Percentiles rank a stretch among this genome's conserved stretches.
phyloP scores from a whole-genome alignment of 305 asterid species.

The Solanum aculeatissimum region DNA sequence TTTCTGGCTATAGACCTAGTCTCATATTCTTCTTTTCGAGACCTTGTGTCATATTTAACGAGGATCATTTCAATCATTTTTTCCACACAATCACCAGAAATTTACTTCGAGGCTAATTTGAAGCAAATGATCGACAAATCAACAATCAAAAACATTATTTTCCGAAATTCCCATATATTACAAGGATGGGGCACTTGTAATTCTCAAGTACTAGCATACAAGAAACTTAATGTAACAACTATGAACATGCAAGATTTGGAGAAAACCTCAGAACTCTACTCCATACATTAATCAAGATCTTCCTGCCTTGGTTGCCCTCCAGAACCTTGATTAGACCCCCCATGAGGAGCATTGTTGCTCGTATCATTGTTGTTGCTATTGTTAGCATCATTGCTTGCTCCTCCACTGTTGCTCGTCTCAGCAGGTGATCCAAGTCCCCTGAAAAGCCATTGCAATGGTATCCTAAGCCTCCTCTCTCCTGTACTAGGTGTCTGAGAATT shows the following conservation, averaged over 20 bases:
- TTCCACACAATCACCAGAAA: background rate
- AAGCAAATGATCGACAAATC: background rate
- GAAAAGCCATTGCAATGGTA: slow-evolving; percentile 48
- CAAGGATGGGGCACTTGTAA: background rate
- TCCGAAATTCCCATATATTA: background rate
- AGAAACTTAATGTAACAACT: background rate
- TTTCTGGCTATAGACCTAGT: background rate
- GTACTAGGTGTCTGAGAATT: slow-evolving; percentile 29
- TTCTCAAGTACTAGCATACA: slow-evolving; percentile 1
- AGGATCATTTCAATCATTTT: background rate
- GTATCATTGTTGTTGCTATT: slow-evolving; percentile 11
- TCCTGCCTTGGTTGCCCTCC: slow-evolving; percentile 32
- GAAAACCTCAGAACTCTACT: background rate
- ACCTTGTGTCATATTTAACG: background rate
- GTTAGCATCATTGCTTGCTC: slow-evolving; percentile 7
- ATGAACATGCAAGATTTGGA: background rate
- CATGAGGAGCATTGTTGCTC: slow-evolving; percentile 12
- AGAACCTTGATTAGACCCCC: slow-evolving; percentile 24
- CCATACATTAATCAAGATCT: slow-evolving; percentile 25
- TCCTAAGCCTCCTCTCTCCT: slow-evolving; percentile 45
- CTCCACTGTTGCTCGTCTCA: slow-evolving; percentile 42
- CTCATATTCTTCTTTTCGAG: background rate
- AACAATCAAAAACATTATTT: slow-evolving; percentile 1
- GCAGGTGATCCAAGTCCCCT: slow-evolving; percentile 46
- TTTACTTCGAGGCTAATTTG: background rate